phyloP scores from a whole-genome alignment of 306 rosid species.

The Crataegus laevigata region DNA sequence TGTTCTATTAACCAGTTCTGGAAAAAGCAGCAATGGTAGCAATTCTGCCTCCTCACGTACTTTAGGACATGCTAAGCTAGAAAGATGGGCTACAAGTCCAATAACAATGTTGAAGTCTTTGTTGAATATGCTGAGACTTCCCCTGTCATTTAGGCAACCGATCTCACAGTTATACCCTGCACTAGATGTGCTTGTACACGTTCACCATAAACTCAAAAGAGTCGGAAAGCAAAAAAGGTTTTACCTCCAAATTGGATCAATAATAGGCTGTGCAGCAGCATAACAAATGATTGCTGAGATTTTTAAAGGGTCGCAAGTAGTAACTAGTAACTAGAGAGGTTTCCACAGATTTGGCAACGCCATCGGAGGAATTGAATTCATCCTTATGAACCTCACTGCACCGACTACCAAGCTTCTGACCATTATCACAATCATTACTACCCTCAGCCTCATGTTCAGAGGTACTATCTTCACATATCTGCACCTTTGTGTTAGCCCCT shows the following conservation, averaged over 20 bases:
- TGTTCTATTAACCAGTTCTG: conserved; percentile 34
- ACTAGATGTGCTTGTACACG: conserved; percentile 2
- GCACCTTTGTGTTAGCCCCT: conserved; percentile 4
- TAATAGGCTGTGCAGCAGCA: conserved; percentile 48
- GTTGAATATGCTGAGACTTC: conserved; percentile 38
- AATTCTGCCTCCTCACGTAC: conserved; percentile 36
- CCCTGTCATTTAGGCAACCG: conserved; percentile 44
- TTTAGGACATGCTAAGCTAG: conserved; percentile 55
- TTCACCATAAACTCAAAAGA: conserved; percentile 15
- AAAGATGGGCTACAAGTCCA: conserved; percentile 58
- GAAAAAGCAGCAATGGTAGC: conserved; percentile 38
- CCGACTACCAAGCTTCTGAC: conserved; percentile 1
- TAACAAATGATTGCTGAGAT: neutral
- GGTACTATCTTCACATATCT: conserved; percentile 5
- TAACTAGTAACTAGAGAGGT: conserved; percentile 18
- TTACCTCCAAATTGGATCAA: conserved; percentile 69
- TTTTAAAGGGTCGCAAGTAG: conserved; percentile 5
- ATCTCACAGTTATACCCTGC: conserved; percentile 6
- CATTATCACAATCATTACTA: conserved; percentile 11
- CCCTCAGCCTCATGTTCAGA: conserved; percentile 11
- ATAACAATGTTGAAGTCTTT: conserved; percentile 10
- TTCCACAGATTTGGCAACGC: conserved; percentile 5
- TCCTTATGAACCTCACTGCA: conserved; percentile 15
- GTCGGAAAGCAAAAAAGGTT: neutral
- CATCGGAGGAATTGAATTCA: conserved; percentile 12